A percentile compares a stretch with the other conserved stretches of the same genome.
Conservation (phyloP, 2,329 filamentous ascomycete genomes). For the Pseudocercospora musae region DNA sequence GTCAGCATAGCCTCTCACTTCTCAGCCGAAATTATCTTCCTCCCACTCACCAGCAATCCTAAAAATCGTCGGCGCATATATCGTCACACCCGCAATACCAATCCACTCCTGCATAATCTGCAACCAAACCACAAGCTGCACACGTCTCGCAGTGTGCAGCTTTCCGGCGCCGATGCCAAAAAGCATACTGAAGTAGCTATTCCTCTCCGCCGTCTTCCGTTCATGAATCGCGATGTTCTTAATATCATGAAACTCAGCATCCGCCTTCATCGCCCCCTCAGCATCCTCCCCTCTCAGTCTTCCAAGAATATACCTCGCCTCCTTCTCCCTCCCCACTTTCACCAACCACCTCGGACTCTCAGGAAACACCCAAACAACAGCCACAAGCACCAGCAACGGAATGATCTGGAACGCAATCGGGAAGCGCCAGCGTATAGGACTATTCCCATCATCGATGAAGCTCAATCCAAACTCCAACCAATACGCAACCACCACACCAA, state of each 20-base stretch:
- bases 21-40: background rate
- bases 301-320: constrained; percentile 62
- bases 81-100: constrained; percentile 31
- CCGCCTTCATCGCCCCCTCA: constrained; percentile 44
- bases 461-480: constrained; percentile 39
- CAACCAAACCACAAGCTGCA: constrained; percentile 41
- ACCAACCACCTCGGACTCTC: constrained; percentile 65
- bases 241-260: constrained; percentile 68
- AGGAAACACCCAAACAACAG: constrained; percentile 62
- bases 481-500: constrained; percentile 53
- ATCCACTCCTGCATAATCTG: constrained; percentile 42
- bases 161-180: constrained; percentile 34
- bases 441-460: constrained; percentile 24
- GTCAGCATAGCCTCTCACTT: background rate
- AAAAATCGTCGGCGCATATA: constrained; percentile 38
- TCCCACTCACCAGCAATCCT: constrained; percentile 24
- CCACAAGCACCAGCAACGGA: constrained; percentile 45
- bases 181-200: constrained; percentile 35
- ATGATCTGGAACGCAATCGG: constrained; percentile 69
- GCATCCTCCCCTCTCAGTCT: constrained; percentile 57
- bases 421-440: constrained; percentile 42
- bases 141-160: constrained; percentile 36
- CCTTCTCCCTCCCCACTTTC: constrained; percentile 63
- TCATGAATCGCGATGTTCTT: constrained; percentile 61
- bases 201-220: constrained; percentile 32